These are phyloP conservation scores for Tulasnella sp. DNA, from an alignment of 768 basidiomycete genomes.

Conservation along the genomic window DNA sequence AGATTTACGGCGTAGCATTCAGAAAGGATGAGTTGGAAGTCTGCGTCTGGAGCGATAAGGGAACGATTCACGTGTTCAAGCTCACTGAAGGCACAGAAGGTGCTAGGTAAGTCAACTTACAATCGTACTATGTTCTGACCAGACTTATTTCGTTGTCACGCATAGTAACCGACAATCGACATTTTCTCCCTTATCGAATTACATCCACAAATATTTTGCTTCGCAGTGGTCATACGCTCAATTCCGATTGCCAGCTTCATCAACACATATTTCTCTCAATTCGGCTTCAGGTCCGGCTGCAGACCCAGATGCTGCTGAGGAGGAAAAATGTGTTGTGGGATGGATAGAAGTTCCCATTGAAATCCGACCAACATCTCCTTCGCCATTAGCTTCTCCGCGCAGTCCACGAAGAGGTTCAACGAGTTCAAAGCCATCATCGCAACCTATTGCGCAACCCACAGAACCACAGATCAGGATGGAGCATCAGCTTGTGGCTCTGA, in stretches of 20 bases:
- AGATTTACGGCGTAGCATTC: constrained; percentile 83
- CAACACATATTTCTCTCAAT: constrained; percentile 66
- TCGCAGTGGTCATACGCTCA: constrained; percentile 97
- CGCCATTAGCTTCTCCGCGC: neutral
- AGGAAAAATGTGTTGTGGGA: constrained; percentile 77
- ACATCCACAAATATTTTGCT: constrained; percentile 77
- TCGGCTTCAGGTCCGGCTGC: constrained; percentile 45
- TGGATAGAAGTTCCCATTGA: constrained; percentile 49
- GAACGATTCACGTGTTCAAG: constrained; percentile 82
- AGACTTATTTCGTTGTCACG: neutral
- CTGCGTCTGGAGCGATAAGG: constrained; percentile 91
- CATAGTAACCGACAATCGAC: constrained; percentile 71
- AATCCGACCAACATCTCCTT: neutral
- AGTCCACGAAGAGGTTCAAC: neutral
- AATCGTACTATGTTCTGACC: neutral
- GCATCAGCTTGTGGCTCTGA: constrained; percentile 71
- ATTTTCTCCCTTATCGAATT: constrained; percentile 65
- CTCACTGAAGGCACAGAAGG: constrained; percentile 25
- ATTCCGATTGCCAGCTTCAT: constrained; percentile 76
- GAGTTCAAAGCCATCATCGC: neutral
- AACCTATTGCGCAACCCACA: neutral
- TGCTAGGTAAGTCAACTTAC: neutral
- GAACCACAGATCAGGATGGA: constrained; percentile 26
- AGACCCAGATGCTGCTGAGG: constrained; percentile 47
- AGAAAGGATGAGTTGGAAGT: constrained; percentile 75